Evolutionary conservation across 805 yeast genomes (phyloP), one percentile per base, ranked within the genome.

Genomic region (Komagataella populi): DNA sequence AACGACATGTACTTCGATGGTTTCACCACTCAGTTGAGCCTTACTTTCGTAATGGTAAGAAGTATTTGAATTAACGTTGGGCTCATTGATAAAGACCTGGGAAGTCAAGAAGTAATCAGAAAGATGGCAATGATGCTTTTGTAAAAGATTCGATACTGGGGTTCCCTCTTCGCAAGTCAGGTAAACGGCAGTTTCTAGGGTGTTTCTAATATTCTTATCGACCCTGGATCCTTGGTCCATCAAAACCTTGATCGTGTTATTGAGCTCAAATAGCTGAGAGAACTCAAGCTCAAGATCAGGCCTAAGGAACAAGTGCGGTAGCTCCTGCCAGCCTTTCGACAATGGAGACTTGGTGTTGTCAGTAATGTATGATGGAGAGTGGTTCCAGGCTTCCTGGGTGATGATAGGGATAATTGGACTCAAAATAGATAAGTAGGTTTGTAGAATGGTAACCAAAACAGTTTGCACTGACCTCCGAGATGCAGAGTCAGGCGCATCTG

Each of bases 371-470:
- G 50, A 54, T 8, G 78, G 81, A 3, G 77, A 59, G 53, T 72
- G 71, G 44, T 78, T 77, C 96, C 96, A 90, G 0, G 80, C 88
- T 60, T 93, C 97, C 65, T 93, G 98, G 0, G 91, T 74, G 52
- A 90, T 69, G 3, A 87, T 63, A 1, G 99, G 99, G 44, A 84
- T 67, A 1, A 93, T 78, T 1, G 99, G 98, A 0, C 89, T 74
- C 52, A 91, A 62, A 1, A 87, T 63, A 0, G 86, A 75, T n/a
- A 80, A 63, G 59, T 88, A 85, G 0, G 80, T 72, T 46, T 70
- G 71, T 16, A 88, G 67, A 12, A 87, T 70, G 55, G 80, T 74
- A 30, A 64, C 61, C 49, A 93, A 69, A 0, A 84, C 91, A 3
- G 85, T 81, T 63, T 85, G 91, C 6, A 71, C 70, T 1, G 81